Percentiles rank a stretch among this genome's conserved stretches.
Evolutionary conservation across 1,139 yeast species (phyloP).

Genomic region (Debaryomycetaceae sp.): DNA sequence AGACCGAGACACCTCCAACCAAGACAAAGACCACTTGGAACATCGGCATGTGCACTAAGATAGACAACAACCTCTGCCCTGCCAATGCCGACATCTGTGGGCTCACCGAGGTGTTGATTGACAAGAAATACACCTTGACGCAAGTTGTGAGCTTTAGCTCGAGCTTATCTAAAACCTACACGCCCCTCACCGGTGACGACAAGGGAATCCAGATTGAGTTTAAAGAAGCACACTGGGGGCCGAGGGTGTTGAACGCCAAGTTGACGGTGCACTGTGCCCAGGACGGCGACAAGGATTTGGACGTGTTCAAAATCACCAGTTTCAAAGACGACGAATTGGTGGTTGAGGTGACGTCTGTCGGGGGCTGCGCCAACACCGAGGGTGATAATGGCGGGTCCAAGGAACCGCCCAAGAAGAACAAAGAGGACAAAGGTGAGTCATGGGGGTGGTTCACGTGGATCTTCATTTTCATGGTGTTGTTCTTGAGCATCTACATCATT

Average conservation of each 20-base stretch:
- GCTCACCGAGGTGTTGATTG: constrained; percentile 47
- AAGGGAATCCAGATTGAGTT: constrained; percentile 45
- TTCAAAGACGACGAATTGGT: constrained; percentile 28
- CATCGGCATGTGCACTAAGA: constrained; percentile 62
- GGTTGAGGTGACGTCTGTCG: constrained; percentile 5
- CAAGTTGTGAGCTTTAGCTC: constrained; percentile 51
- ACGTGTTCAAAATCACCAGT: constrained; percentile 19
- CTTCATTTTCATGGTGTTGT: constrained; percentile 60
- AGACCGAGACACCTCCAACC: constrained; percentile 74
- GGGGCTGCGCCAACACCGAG: constrained; percentile 7
- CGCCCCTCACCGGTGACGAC: constrained; percentile 23
- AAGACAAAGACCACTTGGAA: constrained; percentile 60
- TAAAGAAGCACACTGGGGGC: constrained; percentile 72
- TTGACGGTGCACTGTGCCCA: constrained; percentile 50
- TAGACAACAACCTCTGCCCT: constrained; percentile 51
- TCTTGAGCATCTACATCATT: constrained; percentile 66
- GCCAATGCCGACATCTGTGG: constrained; percentile 69
- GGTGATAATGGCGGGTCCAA: constrained; percentile 16
- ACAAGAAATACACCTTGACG: constrained; percentile 42
- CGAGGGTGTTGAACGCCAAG: constrained; percentile 45
- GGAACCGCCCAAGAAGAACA: constrained; percentile 15
- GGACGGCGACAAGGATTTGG: constrained; percentile 16
- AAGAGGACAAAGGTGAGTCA: constrained; percentile 38
- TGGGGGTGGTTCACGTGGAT: constrained; percentile 83
- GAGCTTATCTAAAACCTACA: constrained; percentile 29